These are phyloP conservation scores for Candida railenensis DNA, from an alignment of 805 yeast genomes.

Conservation along the genomic window DNA sequence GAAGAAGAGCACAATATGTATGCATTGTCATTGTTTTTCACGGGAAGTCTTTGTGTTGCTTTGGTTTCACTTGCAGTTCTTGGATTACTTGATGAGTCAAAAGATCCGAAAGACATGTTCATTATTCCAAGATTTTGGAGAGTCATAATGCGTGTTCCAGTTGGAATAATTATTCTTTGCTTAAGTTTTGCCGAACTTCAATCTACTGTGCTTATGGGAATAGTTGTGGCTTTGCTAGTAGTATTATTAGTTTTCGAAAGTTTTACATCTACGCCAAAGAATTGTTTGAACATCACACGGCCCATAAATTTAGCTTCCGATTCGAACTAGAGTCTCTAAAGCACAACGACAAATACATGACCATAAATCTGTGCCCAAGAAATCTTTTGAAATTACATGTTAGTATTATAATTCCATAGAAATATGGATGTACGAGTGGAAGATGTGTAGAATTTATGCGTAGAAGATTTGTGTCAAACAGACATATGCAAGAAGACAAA, in stretches of 20 bases:
- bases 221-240: constrained; percentile 34
- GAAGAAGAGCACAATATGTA: constrained; percentile 32
- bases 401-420: no score
- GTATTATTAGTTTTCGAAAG: constrained; percentile 39
- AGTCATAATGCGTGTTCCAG: constrained; percentile 39
- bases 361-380: no score
- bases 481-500: no score
- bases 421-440: no score
- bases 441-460: no score
- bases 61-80: constrained; percentile 36
- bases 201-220: constrained; percentile 41
- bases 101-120: constrained; percentile 36
- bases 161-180: constrained; percentile 37
- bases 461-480: no score
- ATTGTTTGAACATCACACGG: constrained; percentile 5
- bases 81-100: constrained; percentile 44
- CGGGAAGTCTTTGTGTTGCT: constrained; percentile 52
- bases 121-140: constrained; percentile 35
- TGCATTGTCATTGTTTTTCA: constrained; percentile 49
- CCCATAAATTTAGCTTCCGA: not conserved
- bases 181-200: constrained; percentile 44
- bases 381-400: no score
- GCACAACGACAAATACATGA: no score
- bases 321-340: not conserved
- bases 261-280: constrained; percentile 24